Percentiles rank a stretch among this genome's conserved stretches.
Evolutionary conservation across 495 filamentous ascomycete genomes (phyloP).

Genomic region (Xylaria acuta): DNA sequence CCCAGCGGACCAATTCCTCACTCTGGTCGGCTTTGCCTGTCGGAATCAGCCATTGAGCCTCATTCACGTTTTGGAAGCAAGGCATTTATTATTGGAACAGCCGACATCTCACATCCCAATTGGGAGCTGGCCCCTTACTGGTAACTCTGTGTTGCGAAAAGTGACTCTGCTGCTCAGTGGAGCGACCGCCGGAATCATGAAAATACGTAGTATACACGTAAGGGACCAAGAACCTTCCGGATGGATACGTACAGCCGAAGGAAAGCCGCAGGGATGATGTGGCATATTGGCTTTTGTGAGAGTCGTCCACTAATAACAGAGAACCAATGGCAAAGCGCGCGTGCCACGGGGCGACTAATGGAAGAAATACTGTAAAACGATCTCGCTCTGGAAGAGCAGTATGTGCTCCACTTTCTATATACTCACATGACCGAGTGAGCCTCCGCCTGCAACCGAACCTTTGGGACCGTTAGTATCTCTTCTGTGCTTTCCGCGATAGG

Average conservation of each 20-base stretch:
- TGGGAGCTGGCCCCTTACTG: slow-evolving; percentile 6
- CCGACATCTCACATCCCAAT: neutral
- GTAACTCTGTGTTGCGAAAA: neutral
- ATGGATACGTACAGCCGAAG: slow-evolving; percentile 13
- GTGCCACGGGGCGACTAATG: slow-evolving; percentile 1
- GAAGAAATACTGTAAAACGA: neutral
- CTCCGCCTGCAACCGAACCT: slow-evolving; percentile 39
- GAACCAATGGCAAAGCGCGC: neutral
- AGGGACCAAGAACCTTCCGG: neutral
- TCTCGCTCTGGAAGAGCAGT: slow-evolving; percentile 1
- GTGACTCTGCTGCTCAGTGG: neutral
- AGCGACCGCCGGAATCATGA: neutral
- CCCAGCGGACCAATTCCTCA: slow-evolving; percentile 39
- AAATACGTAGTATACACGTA: neutral
- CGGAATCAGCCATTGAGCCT: slow-evolving; percentile 23
- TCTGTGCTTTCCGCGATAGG: slow-evolving; percentile 18
- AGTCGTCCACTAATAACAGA: slow-evolving; percentile 6
- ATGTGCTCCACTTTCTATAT: slow-evolving; percentile 27
- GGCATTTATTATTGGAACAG: neutral
- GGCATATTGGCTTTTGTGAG: neutral
- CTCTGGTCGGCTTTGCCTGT: slow-evolving; percentile 5
- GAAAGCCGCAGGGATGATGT: slow-evolving; percentile 18
- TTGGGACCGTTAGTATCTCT: slow-evolving; percentile 11
- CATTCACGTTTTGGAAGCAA: slow-evolving; percentile 5
- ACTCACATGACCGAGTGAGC: slow-evolving; percentile 39